Base-by-base conservation (phyloP, 805 yeast species). In the Wickerhamomyces ciferrii region DNA sequence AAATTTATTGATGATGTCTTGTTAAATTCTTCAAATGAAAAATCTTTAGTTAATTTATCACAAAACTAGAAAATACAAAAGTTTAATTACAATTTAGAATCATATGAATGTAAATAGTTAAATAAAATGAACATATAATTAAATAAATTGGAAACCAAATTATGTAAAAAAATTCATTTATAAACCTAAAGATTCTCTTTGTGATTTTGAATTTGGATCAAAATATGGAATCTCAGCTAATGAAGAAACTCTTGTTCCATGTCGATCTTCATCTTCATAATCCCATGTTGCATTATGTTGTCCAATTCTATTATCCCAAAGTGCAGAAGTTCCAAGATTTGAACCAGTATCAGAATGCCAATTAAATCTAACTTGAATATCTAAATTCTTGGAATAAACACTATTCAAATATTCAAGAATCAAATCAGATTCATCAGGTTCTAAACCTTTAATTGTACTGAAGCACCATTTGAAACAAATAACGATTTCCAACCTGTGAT, bases 401-500 rank as follows among this genome's bases (percentile, higher is more conserved):
- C 60, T 61, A 52, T 55, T 70, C 36, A 77, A 63, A 52, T 73
- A 73, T 34, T 69, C 64, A 53, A 76, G 65, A 43, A 77, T 67
- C 8, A 69, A 49, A 20, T 68, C 68, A 11, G 75, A 68, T 61
- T 78, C 82, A 41, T 60, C 72, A 24, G 71, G 70, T 42, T 70
- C 69, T 41, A 76, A 66, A 2, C 79, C 82, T n/a, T 74, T 68
- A 48, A 77, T 78, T 74, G 65, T 34, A 55, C 63, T 10, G 79
- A 74, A 70, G 67, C 68, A 13, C 65, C 60, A 44, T 78, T 67
- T 61, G 75, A 76, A 39, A 76, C 78, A 49, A 65, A 77, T 51
- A 78, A 62, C 2, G 78, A 65, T 62, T 79, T 79, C 81, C 80
- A 74, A 29, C 82, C 82, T 34, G 84, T 79, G 15, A 72, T 80